Evolutionary conservation across 257 asterid species (phyloP), one percentile per base, ranked within the genome.

Genomic region (Plectranthus barbatus): DNA sequence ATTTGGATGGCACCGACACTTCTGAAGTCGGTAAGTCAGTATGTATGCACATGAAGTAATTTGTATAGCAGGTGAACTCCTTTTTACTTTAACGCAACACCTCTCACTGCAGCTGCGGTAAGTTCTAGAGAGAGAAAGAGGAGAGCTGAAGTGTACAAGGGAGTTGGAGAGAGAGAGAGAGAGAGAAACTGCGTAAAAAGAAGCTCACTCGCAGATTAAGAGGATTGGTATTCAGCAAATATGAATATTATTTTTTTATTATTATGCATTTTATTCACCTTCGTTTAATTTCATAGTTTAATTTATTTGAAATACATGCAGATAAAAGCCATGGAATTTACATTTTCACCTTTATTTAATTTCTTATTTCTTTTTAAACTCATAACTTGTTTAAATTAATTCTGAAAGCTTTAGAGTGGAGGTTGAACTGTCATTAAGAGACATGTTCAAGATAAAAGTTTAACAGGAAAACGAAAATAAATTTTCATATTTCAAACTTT

Each of bases 1-100:
- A 33, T 59, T 37, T 44, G 17, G 40, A 49, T 6, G 76, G 37
- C 71, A 70, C 76, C 74, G 71, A 75, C 76, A 75, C 57, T 44
- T 49, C 41, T 57, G 19, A 56, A 48, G 66, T 44, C n/a, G 14
- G 14, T 14, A n/a, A n/a, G n/a, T n/a, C n/a, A n/a, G n/a, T n/a
- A n/a, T n/a, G n/a, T n/a, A 18, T 9, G 1, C 20, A 2, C 10
- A 31, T 44, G 8, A 12, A 41, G 40, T 46, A 44, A 4, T 21
- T 7, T 15, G 36, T 51, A 14, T n/a, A 51, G 54, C n/a, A 23
- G 37, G 49, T 48, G 67, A 26, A 76, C 14, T 50, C 12, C n/a
- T n/a, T 66, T 53, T 56, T n/a, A 62, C 60, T 70, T 24, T 10
- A 41, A 58, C 20, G 15, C 46, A 13, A 26, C 68, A 61, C 64